Conservation (phyloP, 805 yeast species). For the Komagataella populi region DNA sequence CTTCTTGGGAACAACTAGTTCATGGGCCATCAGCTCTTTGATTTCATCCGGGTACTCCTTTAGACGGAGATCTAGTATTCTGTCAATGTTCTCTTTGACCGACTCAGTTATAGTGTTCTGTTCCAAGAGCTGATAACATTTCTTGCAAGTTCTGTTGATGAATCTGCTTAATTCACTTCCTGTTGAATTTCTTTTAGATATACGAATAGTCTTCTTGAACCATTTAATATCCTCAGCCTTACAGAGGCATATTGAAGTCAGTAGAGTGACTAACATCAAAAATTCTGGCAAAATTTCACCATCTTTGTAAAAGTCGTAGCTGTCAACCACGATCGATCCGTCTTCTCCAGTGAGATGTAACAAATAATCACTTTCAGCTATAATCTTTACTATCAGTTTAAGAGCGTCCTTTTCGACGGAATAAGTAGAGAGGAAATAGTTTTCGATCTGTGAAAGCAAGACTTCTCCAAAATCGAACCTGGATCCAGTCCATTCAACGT, state of each 20-base stretch:
- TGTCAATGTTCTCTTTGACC: constrained; percentile 14
- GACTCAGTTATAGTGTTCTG: constrained; percentile 29
- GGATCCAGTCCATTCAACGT: constrained; percentile 63
- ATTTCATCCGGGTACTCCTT: constrained; percentile 30
- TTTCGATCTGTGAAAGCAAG: constrained; percentile 26
- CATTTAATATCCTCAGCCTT: constrained; percentile 17
- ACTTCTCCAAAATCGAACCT: constrained; percentile 75
- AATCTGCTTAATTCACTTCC: constrained; percentile 16
- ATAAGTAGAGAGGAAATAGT: constrained; percentile 18
- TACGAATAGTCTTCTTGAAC: constrained; percentile 13
- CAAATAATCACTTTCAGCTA: constrained; percentile 20
- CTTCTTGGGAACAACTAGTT: constrained; percentile 4
- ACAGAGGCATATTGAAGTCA: constrained; percentile 23
- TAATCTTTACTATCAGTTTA: constrained; percentile 22
- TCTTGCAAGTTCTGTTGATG: constrained; percentile 38
- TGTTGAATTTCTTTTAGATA: constrained; percentile 5
- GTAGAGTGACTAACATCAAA: constrained; percentile 35
- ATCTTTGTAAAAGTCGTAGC: constrained; percentile 47
- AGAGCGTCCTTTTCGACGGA: constrained; percentile 15
- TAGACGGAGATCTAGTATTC: constrained; percentile 22
- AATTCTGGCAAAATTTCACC: constrained; percentile 52
- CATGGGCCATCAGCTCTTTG: constrained; percentile 5
- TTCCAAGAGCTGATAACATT: constrained; percentile 49
- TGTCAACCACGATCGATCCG: constrained; percentile 29
- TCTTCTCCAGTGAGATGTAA: constrained; percentile 19